Base-by-base conservation (phyloP, 1,284 basidiomycete species). In the Boletellus deceptivus region DNA sequence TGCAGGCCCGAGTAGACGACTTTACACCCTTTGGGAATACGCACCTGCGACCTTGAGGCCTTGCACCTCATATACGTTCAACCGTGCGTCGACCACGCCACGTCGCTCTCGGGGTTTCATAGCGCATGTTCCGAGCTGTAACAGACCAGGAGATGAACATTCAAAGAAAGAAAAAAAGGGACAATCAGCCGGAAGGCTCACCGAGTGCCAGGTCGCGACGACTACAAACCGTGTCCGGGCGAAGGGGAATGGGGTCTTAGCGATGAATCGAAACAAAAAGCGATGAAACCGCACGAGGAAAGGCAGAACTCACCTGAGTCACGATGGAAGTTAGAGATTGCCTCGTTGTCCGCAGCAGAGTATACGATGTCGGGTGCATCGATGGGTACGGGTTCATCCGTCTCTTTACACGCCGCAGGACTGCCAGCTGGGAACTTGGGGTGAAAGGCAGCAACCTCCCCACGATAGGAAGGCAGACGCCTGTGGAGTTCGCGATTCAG, bases 381-480 rank as follows among this genome's bases (percentile, higher is more conserved):
- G 2, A 76, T 62, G 0, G 70, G 59, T 1, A 75, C 75, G 0
- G 80, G 77, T 0, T 54, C 63, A 11, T 60, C 61, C 0, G 60
- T 54, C 18, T 61, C 60, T 24, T 59, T 57, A n/a, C 69, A 67
- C 0, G 67, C 69, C 0, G 82, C 83, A 1, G 65, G 51, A 45
- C 80, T 80, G 2, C 66, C 72, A 2, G 63, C 55, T 2, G 74
- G 57, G 62, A 86, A 86, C 6, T 54, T 48, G 0, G 85, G 84
- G 56, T 86, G 78, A 13, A 58, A 59, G 2, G 58, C 48, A 1
- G 59, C 45, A 2, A 73, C 62, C 55, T 85, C 84, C 4, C 84
- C 84, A 2, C 78, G 73, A 63, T 76, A 86, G 20, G 65, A 63
- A 0, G 72, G 68, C 76, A 86, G 77, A 3, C 84, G 77, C 18